A percentile compares a stretch with the other conserved stretches of the same genome.
Evolutionary conservation across 2,329 filamentous ascomycete species (phyloP).

Genomic region (Ceratocystis cubensis): DNA sequence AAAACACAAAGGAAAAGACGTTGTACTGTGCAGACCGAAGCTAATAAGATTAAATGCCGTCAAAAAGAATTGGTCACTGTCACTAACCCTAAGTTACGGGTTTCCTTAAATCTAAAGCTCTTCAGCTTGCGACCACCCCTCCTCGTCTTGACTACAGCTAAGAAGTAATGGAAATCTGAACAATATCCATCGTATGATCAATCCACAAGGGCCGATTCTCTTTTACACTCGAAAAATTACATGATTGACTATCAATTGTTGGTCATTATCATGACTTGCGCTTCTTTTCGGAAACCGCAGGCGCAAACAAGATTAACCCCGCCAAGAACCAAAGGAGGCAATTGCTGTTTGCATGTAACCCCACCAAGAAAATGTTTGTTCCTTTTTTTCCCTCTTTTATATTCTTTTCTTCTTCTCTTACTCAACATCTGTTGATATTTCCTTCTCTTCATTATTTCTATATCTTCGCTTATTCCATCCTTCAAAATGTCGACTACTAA

Average conservation of each 20-base stretch:
- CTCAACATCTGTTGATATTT: neutral
- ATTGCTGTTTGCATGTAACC: conserved; percentile 7
- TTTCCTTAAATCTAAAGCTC: neutral
- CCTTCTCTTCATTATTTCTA: neutral
- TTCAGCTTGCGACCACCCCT: neutral
- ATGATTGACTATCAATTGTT: neutral
- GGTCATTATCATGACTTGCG: neutral
- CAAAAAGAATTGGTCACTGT: neutral
- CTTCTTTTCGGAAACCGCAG: conserved; percentile 4
- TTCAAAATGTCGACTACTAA: conserved; percentile 57
- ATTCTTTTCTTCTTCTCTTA: conserved; percentile 1
- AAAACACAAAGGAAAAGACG: neutral
- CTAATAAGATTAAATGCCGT: neutral
- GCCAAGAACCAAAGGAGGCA: neutral
- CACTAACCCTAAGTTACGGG: neutral
- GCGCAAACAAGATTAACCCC: conserved; percentile 7
- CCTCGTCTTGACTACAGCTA: too few relatives aligned
- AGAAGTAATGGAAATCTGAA: too few relatives aligned
- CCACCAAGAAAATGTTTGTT: conserved; percentile 10
- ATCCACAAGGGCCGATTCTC: neutral
- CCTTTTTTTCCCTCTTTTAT: neutral
- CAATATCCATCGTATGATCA: neutral
- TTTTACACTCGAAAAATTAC: neutral
- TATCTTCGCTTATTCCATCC: neutral
- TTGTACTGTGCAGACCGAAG: neutral